Base-by-base conservation (phyloP, 2,329 filamentous ascomycete species). In the Ophiostoma perfectum region DNA sequence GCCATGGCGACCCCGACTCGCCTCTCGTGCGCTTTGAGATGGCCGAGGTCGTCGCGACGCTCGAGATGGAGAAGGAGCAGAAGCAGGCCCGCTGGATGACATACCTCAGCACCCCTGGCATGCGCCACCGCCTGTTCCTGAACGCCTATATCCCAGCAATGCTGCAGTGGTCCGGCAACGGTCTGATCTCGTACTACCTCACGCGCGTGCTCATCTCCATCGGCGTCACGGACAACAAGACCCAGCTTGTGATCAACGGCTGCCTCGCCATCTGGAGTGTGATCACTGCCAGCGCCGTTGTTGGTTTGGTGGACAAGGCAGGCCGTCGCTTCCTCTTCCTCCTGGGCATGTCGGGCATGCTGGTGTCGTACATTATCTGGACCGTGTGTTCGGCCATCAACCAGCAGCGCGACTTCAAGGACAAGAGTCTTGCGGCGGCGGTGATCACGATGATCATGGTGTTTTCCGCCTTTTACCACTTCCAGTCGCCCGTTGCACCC, bases 181-280 rank as follows among this genome's bases (percentile, higher is more conserved):
- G 74, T 0, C 69, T 79, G 0, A 75, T 78, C 12, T 77, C 75
- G 1, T 79, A 79, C 70, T 79, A 67, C 64, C 71, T 78, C 14
- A 66, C 72, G 39, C 71, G 73, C 3, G 74, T 79, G 8, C 73
- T 78, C 7, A 68, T 75, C 12, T 73, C 73, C 1, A 75, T 78
- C 39, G 78, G 77, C 9, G 74, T 77, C 67, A 77, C 73, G 2
- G 58, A 68, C 64, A 65, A 39, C 65, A 67, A 66, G 64, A 68
- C 66, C 27, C 70, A 71, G 68, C 67, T 69, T 52, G 76, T 78
- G 5, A 71, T 73, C 66, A 69, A 72, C 71, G 69, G 69, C 60
- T 66, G 69, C 65, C 64, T 70, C 8, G 65, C 67, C 45, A 67
- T 70, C 52, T 68, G 49, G 76, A 64, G 68, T 7, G 11, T 68